Evolutionary conservation across 177 flowering plant genomes (phyloP), one percentile per base, ranked within the genome.

Genomic region (Telopea speciosissima): DNA sequence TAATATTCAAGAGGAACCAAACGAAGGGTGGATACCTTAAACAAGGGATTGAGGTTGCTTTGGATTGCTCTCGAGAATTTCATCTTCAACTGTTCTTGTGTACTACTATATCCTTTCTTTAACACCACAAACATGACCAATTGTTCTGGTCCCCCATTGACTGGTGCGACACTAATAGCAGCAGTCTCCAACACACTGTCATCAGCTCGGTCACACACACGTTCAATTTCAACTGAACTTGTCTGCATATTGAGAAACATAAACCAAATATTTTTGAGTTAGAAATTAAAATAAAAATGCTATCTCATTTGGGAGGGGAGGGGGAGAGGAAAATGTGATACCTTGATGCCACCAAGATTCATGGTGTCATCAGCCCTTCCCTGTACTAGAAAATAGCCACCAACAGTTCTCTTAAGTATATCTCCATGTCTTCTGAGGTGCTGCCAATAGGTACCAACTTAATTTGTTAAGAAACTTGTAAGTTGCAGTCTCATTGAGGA

Each of bases 291-390:
- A 8, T 17, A 13, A 33, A 60, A 23, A 23, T n/a, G 24, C 72
- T 24, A n/a, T 22, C 31, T 16, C 24, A 68, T n/a, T n/a, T n/a
- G n/a, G n/a, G 14, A 19, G 31, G 23, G 31, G 25, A 10, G 22
- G n/a, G 58, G 66, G 31, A 9, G 2, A 60, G 33, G 68, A 62
- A 72, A 67, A 68, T 14, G 23, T 6, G 22, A n/a, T 84, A 92
- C 99, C 97, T 96, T 96, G 60, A 93, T 89, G 68, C 99, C 99
- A 66, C 98, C 99, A 24, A 96, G 95, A 79, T 96, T 96, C 99
- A 96, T 93, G 72, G 99, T 93, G 75, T 96, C 99, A 81, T 96
- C 99, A 70, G 97, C 93, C 75, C 99, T 81, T 26, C 99, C 97
- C 63, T 88, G 95, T 21, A 93, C 98, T 66, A 79, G 13, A 24